Base-by-base conservation (phyloP, 352 stramenopile species). In the Globisporangium viniferum region DNA sequence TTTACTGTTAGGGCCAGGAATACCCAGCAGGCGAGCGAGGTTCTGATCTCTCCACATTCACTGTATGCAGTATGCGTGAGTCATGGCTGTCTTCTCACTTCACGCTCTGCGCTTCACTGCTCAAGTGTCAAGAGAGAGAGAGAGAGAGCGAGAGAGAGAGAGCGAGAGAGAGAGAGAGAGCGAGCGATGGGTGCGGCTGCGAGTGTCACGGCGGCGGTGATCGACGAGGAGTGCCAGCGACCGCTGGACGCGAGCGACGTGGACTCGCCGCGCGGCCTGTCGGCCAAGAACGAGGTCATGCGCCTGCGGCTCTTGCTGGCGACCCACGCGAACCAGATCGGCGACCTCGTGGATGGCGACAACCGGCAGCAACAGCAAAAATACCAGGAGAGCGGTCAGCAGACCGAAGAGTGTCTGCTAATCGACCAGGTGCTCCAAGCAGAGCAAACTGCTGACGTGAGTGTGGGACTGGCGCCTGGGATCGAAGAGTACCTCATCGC, bases 181-280 rank as follows among this genome's bases (percentile, higher is more conserved):
- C 6, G 39, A 55, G 35, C 29, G 14, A 71, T 74, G 69, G 69
- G 64, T 18, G 54, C 59, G 5, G 64, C 55, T 14, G 55, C 59
- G 49, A 74, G 59, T 29, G n/a, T 48, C 33, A 48, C 41, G 41
- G 22, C 62, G 20, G 60, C 46, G 2, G 24, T 71, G 7, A 20
- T 75, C 7, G 35, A 69, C 7, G 53, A 24, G 27, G 71, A 74
- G n/a, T 29, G 46, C 3, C 33, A 58, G 31, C 57, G 62, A 27
- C 71, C 71, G 36, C 54, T 76, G 10, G 71, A 76, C 48, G 71
- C 62, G 20, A 74, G 67, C 18, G 71, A 76, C 36, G 67, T 76
- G n/a, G 53, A 72, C 46, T 70, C 70, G 18, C 69, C 69, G 8
- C 66, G 69, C 18, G 71, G 49, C 9, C 35, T 64, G 9, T 41